phyloP scores from a whole-genome alignment of 78 protist genomes.

The Mantamonas sphyraenae region DNA sequence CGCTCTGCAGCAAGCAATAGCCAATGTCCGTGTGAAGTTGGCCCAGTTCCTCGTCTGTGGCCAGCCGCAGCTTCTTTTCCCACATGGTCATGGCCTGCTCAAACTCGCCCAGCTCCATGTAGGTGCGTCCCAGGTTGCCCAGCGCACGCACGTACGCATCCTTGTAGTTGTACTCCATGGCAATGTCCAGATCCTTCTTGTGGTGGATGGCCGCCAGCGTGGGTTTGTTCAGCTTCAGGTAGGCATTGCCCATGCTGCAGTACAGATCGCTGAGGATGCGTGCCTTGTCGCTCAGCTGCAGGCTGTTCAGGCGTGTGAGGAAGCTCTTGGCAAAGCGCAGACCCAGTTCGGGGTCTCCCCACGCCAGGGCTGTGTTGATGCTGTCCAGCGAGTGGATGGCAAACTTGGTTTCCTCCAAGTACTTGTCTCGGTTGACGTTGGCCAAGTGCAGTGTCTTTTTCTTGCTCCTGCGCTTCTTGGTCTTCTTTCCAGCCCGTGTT shows the following conservation, averaged over 20 bases:
- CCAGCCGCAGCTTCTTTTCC: neutral
- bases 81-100: neutral
- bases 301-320: neutral
- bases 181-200: neutral
- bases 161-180: neutral
- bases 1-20: too few species aligned
- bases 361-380: neutral
- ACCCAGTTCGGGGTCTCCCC: neutral
- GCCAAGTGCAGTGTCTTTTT: neutral
- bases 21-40: too few species aligned
- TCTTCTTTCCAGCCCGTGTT: neutral
- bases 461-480: neutral
- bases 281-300: neutral
- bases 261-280: constrained; percentile 1
- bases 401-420: neutral
- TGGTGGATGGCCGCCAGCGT: neutral
- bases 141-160: neutral
- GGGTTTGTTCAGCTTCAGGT: neutral
- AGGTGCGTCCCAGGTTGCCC: neutral
- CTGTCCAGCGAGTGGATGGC: neutral
- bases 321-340: neutral
- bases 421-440: neutral
- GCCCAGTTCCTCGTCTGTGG: neutral
- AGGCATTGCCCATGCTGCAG: neutral
- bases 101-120: neutral